Evolutionary conservation across 345 rosid genomes (phyloP).

Genomic region (Acer negundo): DNA sequence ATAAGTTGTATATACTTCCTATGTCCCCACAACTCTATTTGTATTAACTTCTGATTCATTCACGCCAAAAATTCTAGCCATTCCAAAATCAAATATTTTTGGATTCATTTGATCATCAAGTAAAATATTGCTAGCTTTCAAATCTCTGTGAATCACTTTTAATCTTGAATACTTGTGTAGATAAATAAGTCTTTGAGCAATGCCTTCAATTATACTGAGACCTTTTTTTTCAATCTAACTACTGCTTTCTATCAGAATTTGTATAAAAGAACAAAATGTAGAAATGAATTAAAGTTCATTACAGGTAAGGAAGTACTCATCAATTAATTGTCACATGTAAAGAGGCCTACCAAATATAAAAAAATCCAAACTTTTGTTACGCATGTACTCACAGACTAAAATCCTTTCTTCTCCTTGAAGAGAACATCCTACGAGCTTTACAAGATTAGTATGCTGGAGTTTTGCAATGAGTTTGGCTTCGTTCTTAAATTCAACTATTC

Average conservation of each 20-base stretch:
- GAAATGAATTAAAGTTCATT: too few species aligned
- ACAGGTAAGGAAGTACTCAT: too few species aligned
- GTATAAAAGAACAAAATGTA: not conserved
- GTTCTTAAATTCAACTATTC: constrained; percentile 11
- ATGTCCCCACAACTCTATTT: too few species aligned
- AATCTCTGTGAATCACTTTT: constrained; percentile 1
- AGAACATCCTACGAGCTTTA: constrained; percentile 10
- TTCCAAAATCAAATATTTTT: too few species aligned
- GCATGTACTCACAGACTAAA: not conserved
- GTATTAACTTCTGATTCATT: too few species aligned
- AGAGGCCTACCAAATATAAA: too few species aligned
- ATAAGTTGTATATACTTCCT: too few species aligned
- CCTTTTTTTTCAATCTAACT: constrained; percentile 7
- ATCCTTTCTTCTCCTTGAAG: not conserved
- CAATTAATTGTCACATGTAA: not conserved
- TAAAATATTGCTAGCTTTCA: constrained; percentile 19
- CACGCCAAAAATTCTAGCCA: too few species aligned
- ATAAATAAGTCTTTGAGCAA: constrained; percentile 20
- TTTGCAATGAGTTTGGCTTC: constrained; percentile 6
- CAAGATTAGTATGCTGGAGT: constrained; percentile 14
- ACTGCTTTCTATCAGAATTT: not conserved
- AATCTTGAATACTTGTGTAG: not conserved
- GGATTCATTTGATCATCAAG: not conserved
- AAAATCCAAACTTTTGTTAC: not conserved
- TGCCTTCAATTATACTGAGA: constrained; percentile 16